A percentile compares a stretch with the other conserved stretches of the same genome.
phyloP scores from a whole-genome alignment of 208 protist genomes.

The Novymonas esmeraldas region DNA sequence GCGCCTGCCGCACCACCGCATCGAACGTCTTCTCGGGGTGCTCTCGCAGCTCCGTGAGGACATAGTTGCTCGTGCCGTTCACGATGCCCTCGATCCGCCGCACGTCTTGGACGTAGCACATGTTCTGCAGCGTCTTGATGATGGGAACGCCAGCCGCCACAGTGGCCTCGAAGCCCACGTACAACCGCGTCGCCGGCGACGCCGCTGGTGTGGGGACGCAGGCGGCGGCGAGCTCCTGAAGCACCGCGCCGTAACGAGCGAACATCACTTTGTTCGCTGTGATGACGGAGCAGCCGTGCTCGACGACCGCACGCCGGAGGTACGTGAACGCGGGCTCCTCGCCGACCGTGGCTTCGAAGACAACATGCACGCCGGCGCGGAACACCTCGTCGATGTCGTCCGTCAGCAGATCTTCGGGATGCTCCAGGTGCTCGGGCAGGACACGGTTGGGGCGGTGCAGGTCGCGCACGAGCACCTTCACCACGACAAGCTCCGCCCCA shows the following conservation, averaged over 20 bases:
- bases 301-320: conserved; percentile 27
- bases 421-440: conserved; percentile 21
- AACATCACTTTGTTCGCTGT: conserved; percentile 55
- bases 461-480: conserved; percentile 39
- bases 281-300: conserved; percentile 36
- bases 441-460: conserved; percentile 4
- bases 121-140: conserved; percentile 43
- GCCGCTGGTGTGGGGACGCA: conserved; percentile 15
- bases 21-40: conserved; percentile 31
- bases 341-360: conserved; percentile 43
- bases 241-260: conserved; percentile 27
- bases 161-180: conserved; percentile 38
- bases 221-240: conserved; percentile 31
- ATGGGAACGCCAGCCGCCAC: conserved; percentile 38
- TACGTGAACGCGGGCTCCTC: conserved; percentile 39
- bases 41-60: conserved; percentile 37
- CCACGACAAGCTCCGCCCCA: conserved; percentile 29
- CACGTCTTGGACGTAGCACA: conserved; percentile 31
- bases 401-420: conserved; percentile 32
- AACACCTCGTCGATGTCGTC: conserved; percentile 27
- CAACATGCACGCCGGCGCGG: conserved; percentile 22
- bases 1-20: conserved; percentile 29
- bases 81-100: conserved; percentile 42
- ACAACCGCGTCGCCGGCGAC: conserved; percentile 16
- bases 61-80: conserved; percentile 48